Evolutionary conservation across 2,329 filamentous ascomycete genomes (phyloP).

Genomic region (Coleophoma crateriformis): DNA sequence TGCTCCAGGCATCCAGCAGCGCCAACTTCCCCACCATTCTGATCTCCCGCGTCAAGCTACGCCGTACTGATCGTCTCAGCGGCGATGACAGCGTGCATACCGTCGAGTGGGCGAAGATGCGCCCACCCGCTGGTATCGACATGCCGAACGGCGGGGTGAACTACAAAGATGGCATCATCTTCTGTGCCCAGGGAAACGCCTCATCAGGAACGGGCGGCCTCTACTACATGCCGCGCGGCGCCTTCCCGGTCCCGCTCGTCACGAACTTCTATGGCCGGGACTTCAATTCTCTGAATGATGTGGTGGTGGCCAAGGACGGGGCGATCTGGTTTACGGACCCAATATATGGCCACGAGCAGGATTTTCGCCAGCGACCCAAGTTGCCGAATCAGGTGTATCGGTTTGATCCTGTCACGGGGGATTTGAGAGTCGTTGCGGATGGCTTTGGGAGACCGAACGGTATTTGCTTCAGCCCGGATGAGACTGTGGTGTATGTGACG

Average conservation of each 20-base stretch:
- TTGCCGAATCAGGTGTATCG: constrained; percentile 44
- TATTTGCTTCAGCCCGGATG: constrained; percentile 27
- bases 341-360: constrained; percentile 35
- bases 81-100: constrained; percentile 22
- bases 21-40: constrained; percentile 36
- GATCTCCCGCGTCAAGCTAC: constrained; percentile 36
- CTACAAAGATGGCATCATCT: constrained; percentile 36
- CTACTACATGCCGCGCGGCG: constrained; percentile 20
- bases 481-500: constrained; percentile 35
- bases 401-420: constrained; percentile 33
- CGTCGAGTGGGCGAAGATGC: constrained; percentile 26
- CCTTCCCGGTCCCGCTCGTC: constrained; percentile 25
- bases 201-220: constrained; percentile 18
- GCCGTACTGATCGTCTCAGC: constrained; percentile 16
- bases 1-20: constrained; percentile 31
- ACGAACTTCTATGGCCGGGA: constrained; percentile 37
- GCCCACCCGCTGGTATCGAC: constrained; percentile 33
- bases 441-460: constrained; percentile 36
- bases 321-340: constrained; percentile 46
- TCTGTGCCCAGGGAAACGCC: constrained; percentile 34
- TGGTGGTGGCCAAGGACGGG: constrained; percentile 32
- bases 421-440: constrained; percentile 41
- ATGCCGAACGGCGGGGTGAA: constrained; percentile 36
- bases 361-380: constrained; percentile 36
- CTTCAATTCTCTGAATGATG: constrained; percentile 42